Evolutionary conservation across 306 rosid species (phyloP), one percentile per base, ranked within the genome.

Genomic region (Sphenostylis stenocarpa): DNA sequence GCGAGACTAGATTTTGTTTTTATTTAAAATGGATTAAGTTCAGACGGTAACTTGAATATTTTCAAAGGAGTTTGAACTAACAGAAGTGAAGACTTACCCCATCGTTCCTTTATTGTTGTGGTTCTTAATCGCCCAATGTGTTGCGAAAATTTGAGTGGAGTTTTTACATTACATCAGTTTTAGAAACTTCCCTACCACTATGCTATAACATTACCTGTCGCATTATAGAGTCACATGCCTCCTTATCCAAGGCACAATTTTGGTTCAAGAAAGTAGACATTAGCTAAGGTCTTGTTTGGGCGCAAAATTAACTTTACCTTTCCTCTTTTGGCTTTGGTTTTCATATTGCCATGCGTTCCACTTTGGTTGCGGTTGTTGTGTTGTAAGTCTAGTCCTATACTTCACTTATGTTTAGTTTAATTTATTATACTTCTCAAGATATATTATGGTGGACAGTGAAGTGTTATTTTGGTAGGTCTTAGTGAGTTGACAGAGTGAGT

Each of bases 201-300:
- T 20, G 60, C 58, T 19, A 47, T 26, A 26, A 68, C 4, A 16
- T 4, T 51, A 51, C 2, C 8, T 20, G 13, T 19, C 26, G 23
- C 15, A 11, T 31, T 48, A 9, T 4, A 26, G 28, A 15, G 68
- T 55, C 81, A 56, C 58, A 53, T 67, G 80, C 1, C 45, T 57
- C 44, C 33, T 58, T 19, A 63, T 52, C 26, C 3, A 62, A 19
- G 33, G 49, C 71, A 75, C 4, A 24, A 15, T 31, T 61, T 6
- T 60, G 70, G 68, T 28, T 43, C 21, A 48, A 39, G 52, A 51
- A 60, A 63, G 71, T 2, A 28, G 49, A 31, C 60, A 31, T 13
- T 9, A 29, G 16, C 24, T 34, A 8, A 3, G 14, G 53, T 61
- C 71, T 79, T 80, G 77, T 67, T 61, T 21, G 70, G 57, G 49